Evolutionary conservation across 2,329 filamentous ascomycete species (phyloP), one percentile per base, ranked within the genome.

Genomic region (Escovopsis sp.): DNA sequence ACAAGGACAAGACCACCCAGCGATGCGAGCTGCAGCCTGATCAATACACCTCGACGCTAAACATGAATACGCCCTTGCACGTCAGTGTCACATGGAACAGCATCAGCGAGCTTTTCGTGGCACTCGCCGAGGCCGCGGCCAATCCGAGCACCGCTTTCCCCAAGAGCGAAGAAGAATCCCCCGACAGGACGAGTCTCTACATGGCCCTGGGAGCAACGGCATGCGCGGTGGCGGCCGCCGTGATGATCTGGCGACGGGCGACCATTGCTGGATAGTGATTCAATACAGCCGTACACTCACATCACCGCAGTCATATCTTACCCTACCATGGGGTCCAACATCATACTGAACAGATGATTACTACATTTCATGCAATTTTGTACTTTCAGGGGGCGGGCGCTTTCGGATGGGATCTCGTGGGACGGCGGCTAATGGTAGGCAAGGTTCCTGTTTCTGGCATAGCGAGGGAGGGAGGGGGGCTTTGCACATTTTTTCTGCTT

Each of bases 1-100:
- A 98, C 61, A 78, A 83, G 51, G 91, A 98, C 61, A 94, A 94
- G 61, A 93, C 89, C 4, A 95, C 87, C n/a, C 91, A 98, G 63
- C 76, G 91, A 45, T 83, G 84, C 46, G 86, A 94, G 59, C 67
- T 82, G 48, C 89, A 95, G 60, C 91, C 91, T 1, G 91, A 98
- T 57, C 81, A 87, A 49, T 95, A 95, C 62, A 93, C 88, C 1
- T 77, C 81, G 40, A 72, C 74, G 33, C 67, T 94, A 51, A 88
- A 85, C 58, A 94, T 96, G 84, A 80, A 83, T 43, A 80, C 88
- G 3, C 91, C 91, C 6, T 67, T 96, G 35, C 93, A 98, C 64
- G 91, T 95, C 42, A 94, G 86, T 55, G 87, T 91, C 28, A 91
- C 82, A 6, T 98, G 91, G 91, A 80, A 76, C 54, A 93, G 85